A percentile compares a stretch with the other conserved stretches of the same genome.
Conservation (phyloP, 495 filamentous ascomycete species). For the Penicillium antarcticum region DNA sequence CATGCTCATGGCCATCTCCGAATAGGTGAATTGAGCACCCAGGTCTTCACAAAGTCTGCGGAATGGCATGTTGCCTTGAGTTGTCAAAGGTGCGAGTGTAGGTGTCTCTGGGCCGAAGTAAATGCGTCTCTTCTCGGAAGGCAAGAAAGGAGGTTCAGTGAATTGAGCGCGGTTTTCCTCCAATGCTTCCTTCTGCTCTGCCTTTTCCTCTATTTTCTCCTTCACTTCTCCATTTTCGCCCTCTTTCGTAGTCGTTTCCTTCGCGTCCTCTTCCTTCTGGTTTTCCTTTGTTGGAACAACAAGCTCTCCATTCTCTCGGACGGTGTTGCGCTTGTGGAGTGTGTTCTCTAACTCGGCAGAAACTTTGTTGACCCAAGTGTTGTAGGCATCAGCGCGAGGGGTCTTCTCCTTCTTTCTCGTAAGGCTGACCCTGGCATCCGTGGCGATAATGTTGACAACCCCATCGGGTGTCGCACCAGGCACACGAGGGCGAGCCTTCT, state of each 20-base stretch:
- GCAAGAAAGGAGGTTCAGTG: constrained; percentile 76
- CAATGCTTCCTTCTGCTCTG: constrained; percentile 25
- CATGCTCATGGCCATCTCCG: constrained; percentile 94
- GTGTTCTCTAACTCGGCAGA: constrained; percentile 52
- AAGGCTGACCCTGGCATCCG: constrained; percentile 64
- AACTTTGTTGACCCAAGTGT: constrained; percentile 67
- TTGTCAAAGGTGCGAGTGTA: constrained; percentile 82
- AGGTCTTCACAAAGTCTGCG: constrained; percentile 86
- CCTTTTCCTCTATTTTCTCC: constrained; percentile 27
- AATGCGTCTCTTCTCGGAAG: constrained; percentile 87
- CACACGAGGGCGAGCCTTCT: constrained; percentile 31
- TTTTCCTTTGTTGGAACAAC: constrained; percentile 1
- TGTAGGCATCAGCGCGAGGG: constrained; percentile 70
- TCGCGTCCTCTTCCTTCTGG: constrained; percentile 9
- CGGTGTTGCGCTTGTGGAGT: constrained; percentile 26
- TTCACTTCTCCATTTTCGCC: constrained; percentile 13
- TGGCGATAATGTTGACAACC: constrained; percentile 68
- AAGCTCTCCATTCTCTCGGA: background rate
- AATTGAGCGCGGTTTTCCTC: constrained; percentile 76
- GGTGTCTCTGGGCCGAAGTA: constrained; percentile 95
- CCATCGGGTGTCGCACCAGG: constrained; percentile 52
- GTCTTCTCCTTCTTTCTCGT: constrained; percentile 62
- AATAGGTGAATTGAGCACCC: constrained; percentile 91
- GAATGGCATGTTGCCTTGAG: constrained; percentile 97
- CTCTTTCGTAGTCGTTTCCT: background rate